These are phyloP conservation scores for Tolypocladium endophyticum DNA, from an alignment of 2,329 filamentous ascomycete genomes.

Conservation along the genomic window DNA sequence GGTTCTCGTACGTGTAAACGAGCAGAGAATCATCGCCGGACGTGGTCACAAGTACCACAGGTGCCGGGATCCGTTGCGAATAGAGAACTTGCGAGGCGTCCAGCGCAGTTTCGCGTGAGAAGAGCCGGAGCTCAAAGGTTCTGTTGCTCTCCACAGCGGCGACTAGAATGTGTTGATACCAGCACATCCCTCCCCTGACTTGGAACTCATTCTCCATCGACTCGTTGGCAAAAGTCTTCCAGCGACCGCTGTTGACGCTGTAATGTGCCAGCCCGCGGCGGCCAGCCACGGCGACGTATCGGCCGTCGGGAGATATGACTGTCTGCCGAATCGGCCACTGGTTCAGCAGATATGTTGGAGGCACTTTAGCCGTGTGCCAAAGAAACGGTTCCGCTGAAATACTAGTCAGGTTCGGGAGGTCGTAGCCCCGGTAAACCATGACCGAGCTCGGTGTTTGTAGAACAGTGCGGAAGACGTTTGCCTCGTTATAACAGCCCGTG, in stretches of 20 bases:
- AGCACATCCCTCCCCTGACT: constrained; percentile 93
- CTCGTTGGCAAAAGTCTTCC: constrained; percentile 85
- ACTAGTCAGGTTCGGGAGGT: constrained; percentile 79
- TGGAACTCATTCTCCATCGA: constrained; percentile 81
- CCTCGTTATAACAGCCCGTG: constrained; percentile 80
- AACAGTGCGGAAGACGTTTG: constrained; percentile 81
- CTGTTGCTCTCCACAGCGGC: constrained; percentile 82
- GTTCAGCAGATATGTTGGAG: constrained; percentile 71
- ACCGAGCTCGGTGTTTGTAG: constrained; percentile 81
- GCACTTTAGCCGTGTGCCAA: constrained; percentile 91
- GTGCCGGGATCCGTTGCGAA: constrained; percentile 66
- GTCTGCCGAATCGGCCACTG: constrained; percentile 90
- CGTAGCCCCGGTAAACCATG: constrained; percentile 89
- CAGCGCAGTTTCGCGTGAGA: constrained; percentile 74
- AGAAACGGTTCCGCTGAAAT: constrained; percentile 85
- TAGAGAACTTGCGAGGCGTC: constrained; percentile 65
- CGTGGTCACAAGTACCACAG: constrained; percentile 80
- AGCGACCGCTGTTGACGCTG: constrained; percentile 84
- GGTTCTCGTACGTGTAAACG: constrained; percentile 94
- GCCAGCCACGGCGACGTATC: constrained; percentile 95
- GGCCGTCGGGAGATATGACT: constrained; percentile 81
- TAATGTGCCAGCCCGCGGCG: constrained; percentile 88
- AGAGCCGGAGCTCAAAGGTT: constrained; percentile 80
- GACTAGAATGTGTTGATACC: constrained; percentile 92
- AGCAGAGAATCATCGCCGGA: constrained; percentile 91